These are phyloP conservation scores for Fraxinus dipetala DNA, from an alignment of 305 asterid genomes.

Conservation along the genomic window DNA sequence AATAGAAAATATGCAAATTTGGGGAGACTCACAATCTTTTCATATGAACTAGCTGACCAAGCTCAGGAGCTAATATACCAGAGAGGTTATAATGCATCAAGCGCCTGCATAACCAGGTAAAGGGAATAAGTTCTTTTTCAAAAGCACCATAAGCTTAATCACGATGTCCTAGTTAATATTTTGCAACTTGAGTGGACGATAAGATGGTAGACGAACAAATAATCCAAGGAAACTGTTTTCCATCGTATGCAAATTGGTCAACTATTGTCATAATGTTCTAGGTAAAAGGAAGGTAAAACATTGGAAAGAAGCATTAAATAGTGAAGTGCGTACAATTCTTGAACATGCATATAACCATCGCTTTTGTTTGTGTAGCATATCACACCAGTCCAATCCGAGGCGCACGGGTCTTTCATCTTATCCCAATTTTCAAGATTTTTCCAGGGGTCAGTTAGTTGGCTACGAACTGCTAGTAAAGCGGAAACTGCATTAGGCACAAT, in stretches of 20 bases:
- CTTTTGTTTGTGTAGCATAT: constrained; percentile 23
- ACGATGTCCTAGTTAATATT: neutral
- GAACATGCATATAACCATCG: constrained; percentile 53
- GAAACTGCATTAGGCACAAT: constrained; percentile 29
- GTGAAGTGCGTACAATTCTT: constrained; percentile 43
- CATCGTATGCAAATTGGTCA: neutral
- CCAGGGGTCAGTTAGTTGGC: constrained; percentile 34
- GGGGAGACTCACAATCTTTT: constrained; percentile 41
- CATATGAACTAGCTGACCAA: constrained; percentile 49
- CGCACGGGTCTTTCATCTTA: constrained; percentile 48
- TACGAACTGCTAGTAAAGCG: constrained; percentile 45
- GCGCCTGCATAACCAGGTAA: constrained; percentile 37
- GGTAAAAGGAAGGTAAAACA: neutral
- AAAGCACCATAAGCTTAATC: neutral
- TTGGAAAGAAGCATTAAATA: neutral
- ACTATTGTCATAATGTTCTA: neutral
- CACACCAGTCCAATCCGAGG: constrained; percentile 46
- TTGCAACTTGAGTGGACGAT: neutral
- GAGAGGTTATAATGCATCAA: constrained; percentile 41
- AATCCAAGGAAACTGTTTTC: neutral
- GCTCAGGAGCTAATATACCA: constrained; percentile 62
- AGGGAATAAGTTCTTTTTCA: neutral
- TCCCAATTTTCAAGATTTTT: constrained; percentile 43
- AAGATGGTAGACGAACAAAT: neutral
- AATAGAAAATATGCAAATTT: neutral